A percentile compares a stretch with the other conserved stretches of the same genome.
Conservation (phyloP, 2,329 filamentous ascomycete genomes). For the Penicillium aurantiogriseum region DNA sequence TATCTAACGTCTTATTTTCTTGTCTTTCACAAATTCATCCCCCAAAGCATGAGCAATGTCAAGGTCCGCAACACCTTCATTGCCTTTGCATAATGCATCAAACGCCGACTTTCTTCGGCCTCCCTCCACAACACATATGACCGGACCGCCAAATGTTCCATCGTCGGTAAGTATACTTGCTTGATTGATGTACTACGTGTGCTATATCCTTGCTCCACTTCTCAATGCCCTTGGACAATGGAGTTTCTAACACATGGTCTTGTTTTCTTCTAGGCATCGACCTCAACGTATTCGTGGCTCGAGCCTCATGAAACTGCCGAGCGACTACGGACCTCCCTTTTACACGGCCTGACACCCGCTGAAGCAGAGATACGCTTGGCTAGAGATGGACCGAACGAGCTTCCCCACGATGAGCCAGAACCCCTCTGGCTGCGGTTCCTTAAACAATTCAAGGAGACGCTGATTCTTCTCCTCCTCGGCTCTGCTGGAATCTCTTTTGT, state of each 20-base stretch:
- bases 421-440: slow-evolving; percentile 92
- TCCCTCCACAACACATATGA: slow-evolving; percentile 30
- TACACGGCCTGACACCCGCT: slow-evolving; percentile 72
- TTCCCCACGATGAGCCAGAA: slow-evolving; percentile 89
- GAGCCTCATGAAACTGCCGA: slow-evolving; percentile 75
- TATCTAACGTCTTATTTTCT: slow-evolving; percentile 16
- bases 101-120: slow-evolving; percentile 29
- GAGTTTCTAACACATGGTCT: slow-evolving; percentile 15
- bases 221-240: not conserved
- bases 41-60: slow-evolving; percentile 58
- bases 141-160: slow-evolving; percentile 28
- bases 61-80: slow-evolving; percentile 57
- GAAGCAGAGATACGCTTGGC: slow-evolving; percentile 78
- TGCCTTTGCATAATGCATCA: slow-evolving; percentile 57
- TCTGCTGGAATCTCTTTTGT: slow-evolving; percentile 86
- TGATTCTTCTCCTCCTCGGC: slow-evolving; percentile 86
- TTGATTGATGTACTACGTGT: not conserved
- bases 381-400: slow-evolving; percentile 85
- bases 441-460: slow-evolving; percentile 93
- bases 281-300: slow-evolving; percentile 60
- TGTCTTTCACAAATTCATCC: slow-evolving; percentile 3
- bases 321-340: slow-evolving; percentile 77
- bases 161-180: slow-evolving; percentile 34
- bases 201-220: no score
- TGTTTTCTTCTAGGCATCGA: slow-evolving; percentile 36